Evolutionary conservation across 73 alveolate genomes (phyloP), one percentile per base, ranked within the genome.

Genomic region (Chromera velia): DNA sequence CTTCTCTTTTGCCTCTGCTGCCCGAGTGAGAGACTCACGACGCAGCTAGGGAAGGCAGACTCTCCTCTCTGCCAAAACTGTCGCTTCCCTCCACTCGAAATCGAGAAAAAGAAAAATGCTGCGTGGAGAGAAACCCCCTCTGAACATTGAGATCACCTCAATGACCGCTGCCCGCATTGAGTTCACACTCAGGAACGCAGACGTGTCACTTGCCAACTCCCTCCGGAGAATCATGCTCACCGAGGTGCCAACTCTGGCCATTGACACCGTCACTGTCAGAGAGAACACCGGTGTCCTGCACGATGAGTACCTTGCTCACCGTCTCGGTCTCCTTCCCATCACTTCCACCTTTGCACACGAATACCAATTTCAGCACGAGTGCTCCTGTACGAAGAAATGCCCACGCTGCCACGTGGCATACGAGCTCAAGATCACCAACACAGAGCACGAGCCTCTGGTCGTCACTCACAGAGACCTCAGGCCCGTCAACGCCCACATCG

Each of bases 181-280:
- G 92, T 93, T 93, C 87, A 83, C 78, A 69, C 87, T 93, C 70
- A 74, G 63, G 70, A 84, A 92, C 73, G 85, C 91, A 30, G 96
- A 93, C 80, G 76, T 90, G 48, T 81, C 97, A 9, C 85, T 93
- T 48, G 98, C 98, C 0, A 93, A 93, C 89, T 81, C 98, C 17
- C 88, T 93, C 49, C 81, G 98, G 46, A 81, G 98, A 63, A 86
- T 90, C 76, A 91, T 93, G 67, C 82, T 93, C 48, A 90, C 98
- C 0, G 98, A 93, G 66, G 96, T 93, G 0, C 98, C 98, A 30
- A 93, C 98, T 31, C 90, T 93, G 96, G 97, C 98, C 29, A 91
- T 93, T 47, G 97, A 93, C 81, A 75, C 90, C 78, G 97, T 93
- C 27, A 88, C 88, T 80, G 90, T 93, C 49, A 76, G 82, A 26